Percentiles rank a stretch among this genome's conserved stretches.
phyloP scores from a whole-genome alignment of 345 rosid species.

The Citrus mangshanensis region DNA sequence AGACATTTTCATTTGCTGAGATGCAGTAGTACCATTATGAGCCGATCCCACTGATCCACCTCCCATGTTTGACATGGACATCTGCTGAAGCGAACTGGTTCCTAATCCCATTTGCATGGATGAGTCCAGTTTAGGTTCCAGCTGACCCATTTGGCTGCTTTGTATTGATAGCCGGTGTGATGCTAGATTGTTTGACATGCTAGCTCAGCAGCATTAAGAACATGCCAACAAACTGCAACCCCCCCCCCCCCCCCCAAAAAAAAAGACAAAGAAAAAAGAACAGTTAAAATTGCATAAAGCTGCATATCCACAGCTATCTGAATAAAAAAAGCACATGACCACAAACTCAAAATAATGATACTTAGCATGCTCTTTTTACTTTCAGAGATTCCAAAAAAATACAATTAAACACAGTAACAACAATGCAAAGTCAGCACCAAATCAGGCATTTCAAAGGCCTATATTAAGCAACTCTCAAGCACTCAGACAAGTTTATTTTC shows the following conservation, averaged over 20 bases:
- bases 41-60: slow-evolving; percentile 30
- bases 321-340: background rate
- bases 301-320: background rate
- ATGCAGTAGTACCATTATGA: slow-evolving; percentile 14
- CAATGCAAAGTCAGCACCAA: background rate
- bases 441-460: background rate
- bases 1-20: slow-evolving; percentile 27
- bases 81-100: slow-evolving; percentile 25
- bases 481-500: background rate
- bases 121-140: slow-evolving; percentile 41
- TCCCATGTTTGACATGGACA: slow-evolving; percentile 27
- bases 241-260: background rate
- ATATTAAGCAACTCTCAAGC: background rate
- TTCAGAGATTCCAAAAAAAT: background rate
- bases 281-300: background rate
- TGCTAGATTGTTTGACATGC: slow-evolving; percentile 54
- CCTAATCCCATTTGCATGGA: slow-evolving; percentile 35
- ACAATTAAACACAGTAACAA: background rate
- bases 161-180: slow-evolving; percentile 41
- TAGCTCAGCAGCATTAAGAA: slow-evolving; percentile 20
- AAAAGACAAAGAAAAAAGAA: background rate
- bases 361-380: background rate
- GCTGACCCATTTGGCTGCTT: slow-evolving; percentile 39
- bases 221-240: slow-evolving; percentile 23
- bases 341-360: background rate